phyloP scores from a whole-genome alignment of 139 green algal species.

The Mesostigma viride region DNA sequence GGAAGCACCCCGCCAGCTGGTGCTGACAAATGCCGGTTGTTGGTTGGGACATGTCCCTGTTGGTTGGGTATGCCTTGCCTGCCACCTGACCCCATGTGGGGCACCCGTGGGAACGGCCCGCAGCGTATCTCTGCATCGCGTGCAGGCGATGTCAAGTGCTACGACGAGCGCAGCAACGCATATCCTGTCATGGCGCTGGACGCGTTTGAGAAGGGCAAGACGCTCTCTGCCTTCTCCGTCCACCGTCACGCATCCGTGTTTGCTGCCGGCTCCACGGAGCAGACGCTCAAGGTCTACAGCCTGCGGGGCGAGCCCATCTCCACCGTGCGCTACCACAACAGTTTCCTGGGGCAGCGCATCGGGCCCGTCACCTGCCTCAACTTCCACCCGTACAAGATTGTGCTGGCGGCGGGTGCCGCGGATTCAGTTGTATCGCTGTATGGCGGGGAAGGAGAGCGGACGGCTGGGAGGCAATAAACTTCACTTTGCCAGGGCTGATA shows the following conservation, averaged over 20 bases:
- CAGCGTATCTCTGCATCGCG: slow-evolving; percentile 45
- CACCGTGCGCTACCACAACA: slow-evolving; percentile 51
- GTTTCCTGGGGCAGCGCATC: slow-evolving; percentile 46
- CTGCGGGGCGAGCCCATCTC: slow-evolving; percentile 50
- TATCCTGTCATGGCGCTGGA: slow-evolving; percentile 42
- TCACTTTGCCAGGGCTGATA: too few relatives aligned
- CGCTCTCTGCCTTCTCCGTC: slow-evolving; percentile 55
- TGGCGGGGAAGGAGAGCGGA: slow-evolving; percentile 12
- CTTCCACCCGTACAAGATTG: slow-evolving; percentile 72
- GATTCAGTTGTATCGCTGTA: slow-evolving; percentile 28
- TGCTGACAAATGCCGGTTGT: too few relatives aligned
- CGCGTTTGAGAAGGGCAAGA: slow-evolving; percentile 56
- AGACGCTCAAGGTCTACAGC: slow-evolving; percentile 68
- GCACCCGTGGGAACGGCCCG: too few relatives aligned
- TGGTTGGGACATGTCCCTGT: too few relatives aligned
- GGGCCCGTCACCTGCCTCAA: slow-evolving; percentile 61
- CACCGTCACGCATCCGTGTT: slow-evolving; percentile 69
- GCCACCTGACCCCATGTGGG: too few relatives aligned
- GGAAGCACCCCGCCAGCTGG: too few relatives aligned
- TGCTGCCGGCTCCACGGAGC: slow-evolving; percentile 51
- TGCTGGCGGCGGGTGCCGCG: slow-evolving; percentile 56
- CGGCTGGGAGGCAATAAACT: too few relatives aligned
- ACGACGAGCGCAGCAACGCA: slow-evolving; percentile 55
- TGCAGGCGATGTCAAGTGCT: slow-evolving; percentile 56
- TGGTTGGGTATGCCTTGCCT: too few relatives aligned